A percentile compares a stretch with the other conserved stretches of the same genome.
Evolutionary conservation across 495 filamentous ascomycete species (phyloP).

Genomic region (Penicillium antarcticum): DNA sequence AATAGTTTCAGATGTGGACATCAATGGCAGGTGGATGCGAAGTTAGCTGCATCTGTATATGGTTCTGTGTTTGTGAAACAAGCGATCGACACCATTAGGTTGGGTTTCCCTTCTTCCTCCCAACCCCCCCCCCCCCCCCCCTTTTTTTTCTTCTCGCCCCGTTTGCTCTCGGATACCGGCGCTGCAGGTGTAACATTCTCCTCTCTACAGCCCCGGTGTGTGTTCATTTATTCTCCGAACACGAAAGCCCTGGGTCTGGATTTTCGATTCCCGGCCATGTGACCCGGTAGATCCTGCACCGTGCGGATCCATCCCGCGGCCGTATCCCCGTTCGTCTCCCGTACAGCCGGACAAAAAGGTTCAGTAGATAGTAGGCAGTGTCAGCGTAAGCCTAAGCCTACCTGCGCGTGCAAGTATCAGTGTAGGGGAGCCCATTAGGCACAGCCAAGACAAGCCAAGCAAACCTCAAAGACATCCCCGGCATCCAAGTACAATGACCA

Average conservation of each 20-base stretch:
- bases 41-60: background rate
- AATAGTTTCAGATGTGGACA: slow-evolving; percentile 10
- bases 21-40: background rate
- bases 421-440: too few relatives aligned
- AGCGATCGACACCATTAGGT: background rate
- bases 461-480: too few relatives aligned
- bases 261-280: background rate
- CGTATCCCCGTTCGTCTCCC: too few relatives aligned
- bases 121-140: background rate
- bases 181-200: background rate
- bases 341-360: too few relatives aligned
- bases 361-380: too few relatives aligned
- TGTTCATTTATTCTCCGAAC: background rate
- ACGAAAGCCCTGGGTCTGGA: background rate
- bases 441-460: too few relatives aligned
- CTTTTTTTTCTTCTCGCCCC: background rate
- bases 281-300: background rate
- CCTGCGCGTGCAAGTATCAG: too few relatives aligned
- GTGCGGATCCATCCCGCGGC: too few relatives aligned
- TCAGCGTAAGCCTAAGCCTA: too few relatives aligned
- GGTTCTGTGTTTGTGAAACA: slow-evolving; percentile 4
- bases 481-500: background rate
- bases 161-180: background rate
- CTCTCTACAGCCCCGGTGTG: background rate
- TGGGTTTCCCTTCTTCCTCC: background rate